Percentiles rank a stretch among this genome's conserved stretches.
These are phyloP conservation scores for Solanum chilense DNA, from an alignment of 257 asterid genomes.

Conservation along the genomic window DNA sequence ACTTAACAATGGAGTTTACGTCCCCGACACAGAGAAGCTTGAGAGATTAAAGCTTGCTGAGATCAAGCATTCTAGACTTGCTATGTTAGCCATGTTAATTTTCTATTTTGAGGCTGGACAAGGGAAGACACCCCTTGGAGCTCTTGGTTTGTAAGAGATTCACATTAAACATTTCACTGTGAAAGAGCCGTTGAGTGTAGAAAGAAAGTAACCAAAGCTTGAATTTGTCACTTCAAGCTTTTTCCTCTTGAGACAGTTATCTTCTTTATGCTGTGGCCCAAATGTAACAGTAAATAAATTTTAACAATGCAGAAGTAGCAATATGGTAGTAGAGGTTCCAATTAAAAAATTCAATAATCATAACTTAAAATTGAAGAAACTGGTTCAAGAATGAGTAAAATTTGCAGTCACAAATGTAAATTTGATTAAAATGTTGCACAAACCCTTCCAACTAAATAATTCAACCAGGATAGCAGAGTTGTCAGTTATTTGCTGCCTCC, in stretches of 20 bases:
- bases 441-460: background rate
- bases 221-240: background rate
- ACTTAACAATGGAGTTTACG: conserved; percentile 47
- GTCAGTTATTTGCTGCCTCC: background rate
- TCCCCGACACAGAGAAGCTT: conserved; percentile 74
- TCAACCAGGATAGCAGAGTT: background rate
- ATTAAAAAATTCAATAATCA: background rate
- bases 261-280: background rate
- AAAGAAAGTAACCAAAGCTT: conserved; percentile 8
- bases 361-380: background rate
- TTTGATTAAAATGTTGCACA: background rate
- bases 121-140: conserved; percentile 99
- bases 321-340: background rate
- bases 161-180: background rate
- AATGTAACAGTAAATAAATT: background rate
- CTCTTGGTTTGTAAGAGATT: conserved; percentile 64
- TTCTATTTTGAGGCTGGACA: conserved; percentile 97
- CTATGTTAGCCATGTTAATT: conserved; percentile 91
- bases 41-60: conserved; percentile 90
- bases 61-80: conserved; percentile 92
- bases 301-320: background rate
- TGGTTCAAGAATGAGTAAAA: background rate
- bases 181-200: conserved; percentile 16
- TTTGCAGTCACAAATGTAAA: background rate
- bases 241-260: background rate